Evolutionary conservation across 495 filamentous ascomycete species (phyloP), one percentile per base, ranked within the genome.

Genomic region (Penicillium verhagenii): DNA sequence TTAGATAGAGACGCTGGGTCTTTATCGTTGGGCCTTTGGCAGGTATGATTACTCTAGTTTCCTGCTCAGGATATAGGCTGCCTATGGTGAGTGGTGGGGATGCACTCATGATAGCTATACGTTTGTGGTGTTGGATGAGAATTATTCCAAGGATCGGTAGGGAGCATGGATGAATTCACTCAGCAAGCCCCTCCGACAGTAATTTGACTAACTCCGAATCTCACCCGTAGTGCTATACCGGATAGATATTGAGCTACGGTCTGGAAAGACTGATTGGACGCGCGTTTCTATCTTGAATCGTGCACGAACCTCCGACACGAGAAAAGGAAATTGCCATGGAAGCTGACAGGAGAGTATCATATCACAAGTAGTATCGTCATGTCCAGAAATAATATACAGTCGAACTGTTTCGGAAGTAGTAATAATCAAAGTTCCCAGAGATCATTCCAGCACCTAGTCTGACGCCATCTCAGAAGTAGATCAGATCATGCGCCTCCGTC

Each of bases 401-500:
- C 33, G 16, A 16, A 13, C 14, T 4, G 14, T n/a, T n/a, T n/a
- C 13, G 14, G 11, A 5, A n/a, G 16, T n/a, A 45, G 4, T 6
- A n/a, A n/a, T n/a, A n/a, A n/a, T n/a, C n/a, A n/a, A n/a, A n/a
- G n/a, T n/a, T n/a, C n/a, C n/a, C n/a, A n/a, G n/a, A n/a, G n/a
- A n/a, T n/a, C n/a, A n/a, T n/a, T n/a, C n/a, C n/a, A n/a, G n/a
- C n/a, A n/a, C n/a, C 25, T 19, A 29, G n/a, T 2, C 42, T 11
- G 13, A 35, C 0, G 16, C 16, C 33, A 16, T n/a, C 14, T 16
- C 33, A 35, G 2, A n/a, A n/a, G 33, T 35, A 35, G 33, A 35
- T 35, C 13, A 14, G 16, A 16, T 58, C 54, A 89, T 25, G 86
- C 84, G 35, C 87, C 86, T 1, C 87, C 86, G 58, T 89, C 86